Evolutionary conservation across 768 basidiomycete species (phyloP).

Genomic region (Lepiota venenata): DNA sequence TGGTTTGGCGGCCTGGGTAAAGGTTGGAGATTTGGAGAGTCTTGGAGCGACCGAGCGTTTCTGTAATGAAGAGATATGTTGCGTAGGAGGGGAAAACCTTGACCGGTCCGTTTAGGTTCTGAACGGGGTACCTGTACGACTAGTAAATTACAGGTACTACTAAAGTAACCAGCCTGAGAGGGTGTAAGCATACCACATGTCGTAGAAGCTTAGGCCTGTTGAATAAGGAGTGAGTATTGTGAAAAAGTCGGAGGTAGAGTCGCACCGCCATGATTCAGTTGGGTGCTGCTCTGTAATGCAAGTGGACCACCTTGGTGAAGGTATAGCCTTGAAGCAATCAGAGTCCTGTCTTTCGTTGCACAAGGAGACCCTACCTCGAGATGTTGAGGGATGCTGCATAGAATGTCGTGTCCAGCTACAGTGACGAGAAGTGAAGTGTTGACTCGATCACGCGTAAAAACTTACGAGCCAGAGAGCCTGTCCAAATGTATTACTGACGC

Average conservation of each 20-base stretch:
- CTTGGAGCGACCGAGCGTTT: conserved; percentile 42
- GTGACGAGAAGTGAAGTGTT: neutral
- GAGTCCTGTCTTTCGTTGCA: neutral
- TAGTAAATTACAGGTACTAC: neutral
- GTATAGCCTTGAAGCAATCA: conserved; percentile 33
- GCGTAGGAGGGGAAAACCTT: conserved; percentile 53
- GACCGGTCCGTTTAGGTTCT: conserved; percentile 43
- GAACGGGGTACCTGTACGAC: conserved; percentile 39
- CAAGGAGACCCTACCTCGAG: conserved; percentile 32
- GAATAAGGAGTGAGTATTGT: neutral
- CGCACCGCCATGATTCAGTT: conserved; percentile 46
- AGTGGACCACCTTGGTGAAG: conserved; percentile 55
- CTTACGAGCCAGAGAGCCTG: conserved; percentile 49
- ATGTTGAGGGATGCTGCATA: conserved; percentile 49
- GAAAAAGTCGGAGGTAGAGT: neutral
- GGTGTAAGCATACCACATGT: conserved; percentile 37
- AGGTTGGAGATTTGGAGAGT: conserved; percentile 44
- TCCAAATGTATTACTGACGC: conserved; percentile 52
- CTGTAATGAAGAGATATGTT: conserved; percentile 48
- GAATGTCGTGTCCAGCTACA: conserved; percentile 40
- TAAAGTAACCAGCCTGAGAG: neutral
- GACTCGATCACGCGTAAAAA: neutral
- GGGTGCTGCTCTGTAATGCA: conserved; percentile 45
- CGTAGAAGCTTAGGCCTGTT: conserved; percentile 39
- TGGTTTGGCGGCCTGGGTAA: conserved; percentile 47